Percentiles rank a stretch among this genome's conserved stretches.
phyloP scores from a whole-genome alignment of 2,329 filamentous ascomycete species.

The Didymosphaeria variabile region DNA sequence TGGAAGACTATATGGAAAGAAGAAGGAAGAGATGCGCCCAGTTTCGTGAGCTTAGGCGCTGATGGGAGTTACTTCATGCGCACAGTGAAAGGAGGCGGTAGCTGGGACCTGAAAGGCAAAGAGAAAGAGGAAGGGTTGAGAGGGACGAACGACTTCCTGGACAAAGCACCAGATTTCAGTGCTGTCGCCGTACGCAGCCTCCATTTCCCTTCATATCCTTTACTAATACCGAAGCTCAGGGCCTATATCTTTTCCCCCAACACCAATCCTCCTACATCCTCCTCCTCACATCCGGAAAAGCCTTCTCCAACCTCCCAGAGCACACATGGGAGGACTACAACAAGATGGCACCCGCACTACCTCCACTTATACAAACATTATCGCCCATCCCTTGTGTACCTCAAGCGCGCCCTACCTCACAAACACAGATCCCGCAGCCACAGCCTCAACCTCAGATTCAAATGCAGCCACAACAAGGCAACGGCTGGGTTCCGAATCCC shows the following conservation, averaged over 20 bases:
- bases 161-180: conserved; percentile 31
- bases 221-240: conserved; percentile 23
- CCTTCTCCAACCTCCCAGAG: conserved; percentile 44
- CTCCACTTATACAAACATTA: conserved; percentile 29
- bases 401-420: conserved; percentile 12
- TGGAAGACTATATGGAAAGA: conserved; percentile 40
- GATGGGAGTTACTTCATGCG: conserved; percentile 45
- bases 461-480: neutral
- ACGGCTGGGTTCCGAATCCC: neutral
- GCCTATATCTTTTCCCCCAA: conserved; percentile 40
- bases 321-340: conserved; percentile 45
- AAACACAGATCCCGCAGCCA: neutral
- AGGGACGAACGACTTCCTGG: conserved; percentile 40
- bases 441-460: conserved; percentile 1
- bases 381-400: conserved; percentile 38
- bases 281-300: conserved; percentile 37
- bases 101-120: conserved; percentile 41
- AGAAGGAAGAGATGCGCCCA: conserved; percentile 35
- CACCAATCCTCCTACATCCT: conserved; percentile 39
- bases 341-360: conserved; percentile 39
- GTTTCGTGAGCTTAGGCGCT: conserved; percentile 41
- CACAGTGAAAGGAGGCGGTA: conserved; percentile 41
- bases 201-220: neutral
- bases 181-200: conserved; percentile 34
- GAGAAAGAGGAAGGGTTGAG: conserved; percentile 34